Evolutionary conservation across 2,329 filamentous ascomycete species (phyloP).

Genomic region (Botrytis porri): DNA sequence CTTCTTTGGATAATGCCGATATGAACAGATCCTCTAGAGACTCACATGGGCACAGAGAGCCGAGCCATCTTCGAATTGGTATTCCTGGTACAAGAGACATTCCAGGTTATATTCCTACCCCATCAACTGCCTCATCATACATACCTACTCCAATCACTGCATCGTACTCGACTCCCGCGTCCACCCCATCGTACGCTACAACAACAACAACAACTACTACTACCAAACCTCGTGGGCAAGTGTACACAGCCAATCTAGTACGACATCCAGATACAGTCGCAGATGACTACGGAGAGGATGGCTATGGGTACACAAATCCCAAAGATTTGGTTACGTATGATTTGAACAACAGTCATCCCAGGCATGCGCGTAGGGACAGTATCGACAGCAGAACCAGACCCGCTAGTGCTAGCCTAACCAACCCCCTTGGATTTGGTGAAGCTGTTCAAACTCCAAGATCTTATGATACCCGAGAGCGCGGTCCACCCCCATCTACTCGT

Average conservation of each 20-base stretch:
- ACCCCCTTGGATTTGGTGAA: conserved; percentile 30
- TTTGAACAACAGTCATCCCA: conserved; percentile 48
- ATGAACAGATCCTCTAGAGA: conserved; percentile 30
- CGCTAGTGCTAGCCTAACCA: conserved; percentile 32
- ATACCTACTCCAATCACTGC: conserved; percentile 1
- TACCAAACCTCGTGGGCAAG: conserved; percentile 27
- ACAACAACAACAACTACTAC: conserved; percentile 8
- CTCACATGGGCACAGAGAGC: conserved; percentile 19
- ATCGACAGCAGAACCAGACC: conserved; percentile 44
- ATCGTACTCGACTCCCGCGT: neutral
- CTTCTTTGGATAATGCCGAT: conserved; percentile 52
- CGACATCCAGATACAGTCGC: conserved; percentile 45
- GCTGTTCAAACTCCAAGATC: conserved; percentile 28
- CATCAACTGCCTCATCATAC: neutral
- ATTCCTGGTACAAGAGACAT: conserved; percentile 28
- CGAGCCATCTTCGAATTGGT: conserved; percentile 26
- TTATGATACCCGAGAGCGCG: conserved; percentile 43
- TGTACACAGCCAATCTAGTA: conserved; percentile 28
- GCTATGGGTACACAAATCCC: conserved; percentile 63
- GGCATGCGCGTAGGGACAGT: conserved; percentile 51
- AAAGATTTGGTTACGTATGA: conserved; percentile 61
- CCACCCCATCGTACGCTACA: conserved; percentile 24
- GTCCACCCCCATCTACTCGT: conserved; percentile 66
- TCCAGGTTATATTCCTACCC: neutral
- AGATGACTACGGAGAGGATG: conserved; percentile 56